Evolutionary conservation across 2,329 filamentous ascomycete genomes (phyloP).

Genomic region (Fusarium hainanense): DNA sequence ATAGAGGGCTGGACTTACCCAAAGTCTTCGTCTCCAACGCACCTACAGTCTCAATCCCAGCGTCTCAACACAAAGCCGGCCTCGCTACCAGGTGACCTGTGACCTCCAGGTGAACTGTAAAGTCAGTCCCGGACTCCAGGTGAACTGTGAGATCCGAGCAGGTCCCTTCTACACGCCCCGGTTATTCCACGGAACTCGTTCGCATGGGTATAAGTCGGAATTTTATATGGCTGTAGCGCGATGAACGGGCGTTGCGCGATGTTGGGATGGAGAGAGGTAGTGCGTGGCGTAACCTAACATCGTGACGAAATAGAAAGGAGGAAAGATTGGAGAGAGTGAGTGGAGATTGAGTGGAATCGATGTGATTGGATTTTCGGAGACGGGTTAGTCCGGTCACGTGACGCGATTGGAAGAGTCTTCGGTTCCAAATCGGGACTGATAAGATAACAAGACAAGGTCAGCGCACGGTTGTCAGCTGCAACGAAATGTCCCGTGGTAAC

Average conservation of each 20-base stretch:
- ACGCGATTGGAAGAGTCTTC: rapidly evolving
- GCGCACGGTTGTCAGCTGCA: neutral
- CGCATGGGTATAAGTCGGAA: slow-evolving; percentile 4
- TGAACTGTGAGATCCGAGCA: slow-evolving; percentile 4
- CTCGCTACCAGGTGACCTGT: slow-evolving; percentile 1
- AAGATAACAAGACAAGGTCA: neutral
- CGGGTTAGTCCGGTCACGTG: neutral
- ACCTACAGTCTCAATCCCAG: neutral
- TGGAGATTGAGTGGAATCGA: neutral
- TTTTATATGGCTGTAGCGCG: slow-evolving; percentile 3
- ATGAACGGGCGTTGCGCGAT: neutral
- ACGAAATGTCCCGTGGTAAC: neutral
- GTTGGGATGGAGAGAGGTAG: neutral
- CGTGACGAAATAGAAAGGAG: neutral
- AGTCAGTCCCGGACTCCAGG: neutral
- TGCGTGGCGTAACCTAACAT: neutral
- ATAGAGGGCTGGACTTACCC: neutral
- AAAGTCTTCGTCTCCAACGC: rapidly evolving
- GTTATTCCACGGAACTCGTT: slow-evolving; percentile 3
- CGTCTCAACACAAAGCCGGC: neutral
- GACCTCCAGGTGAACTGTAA: slow-evolving; percentile 8
- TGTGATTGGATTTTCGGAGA: neutral
- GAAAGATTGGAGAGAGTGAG: neutral
- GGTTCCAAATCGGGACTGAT: neutral
- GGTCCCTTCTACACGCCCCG: slow-evolving; percentile 6